Evolutionary conservation across 1,139 yeast genomes (phyloP).

Genomic region (Candida smagusa): DNA sequence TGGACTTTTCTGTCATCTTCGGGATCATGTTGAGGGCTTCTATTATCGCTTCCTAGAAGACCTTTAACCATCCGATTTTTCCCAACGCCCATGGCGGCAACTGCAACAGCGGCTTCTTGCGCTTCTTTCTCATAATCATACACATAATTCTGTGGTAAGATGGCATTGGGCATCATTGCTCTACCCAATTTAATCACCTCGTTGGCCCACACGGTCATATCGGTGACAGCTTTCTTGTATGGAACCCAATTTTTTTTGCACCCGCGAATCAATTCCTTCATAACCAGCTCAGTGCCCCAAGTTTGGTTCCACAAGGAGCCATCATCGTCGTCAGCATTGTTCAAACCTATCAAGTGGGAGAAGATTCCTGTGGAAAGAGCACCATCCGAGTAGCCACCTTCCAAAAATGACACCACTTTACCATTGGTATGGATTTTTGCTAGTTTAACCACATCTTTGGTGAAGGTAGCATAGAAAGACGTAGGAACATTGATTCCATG

Average conservation of each 20-base stretch:
- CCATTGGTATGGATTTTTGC: constrained; percentile 63
- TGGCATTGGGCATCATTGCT: constrained; percentile 61
- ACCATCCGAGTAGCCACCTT: constrained; percentile 87
- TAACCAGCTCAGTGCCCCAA: constrained; percentile 62
- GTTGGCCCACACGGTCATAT: constrained; percentile 61
- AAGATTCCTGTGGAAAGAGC: constrained; percentile 80
- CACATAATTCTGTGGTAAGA: constrained; percentile 38
- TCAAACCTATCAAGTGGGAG: constrained; percentile 69
- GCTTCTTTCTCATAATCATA: constrained; percentile 23
- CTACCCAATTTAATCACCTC: constrained; percentile 68
- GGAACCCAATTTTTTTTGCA: constrained; percentile 69
- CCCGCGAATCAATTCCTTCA: constrained; percentile 66
- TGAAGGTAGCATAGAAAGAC: constrained; percentile 69
- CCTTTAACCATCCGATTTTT: constrained; percentile 32
- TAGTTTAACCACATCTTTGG: constrained; percentile 66
- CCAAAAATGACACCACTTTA: constrained; percentile 66
- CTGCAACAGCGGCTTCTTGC: constrained; percentile 7
- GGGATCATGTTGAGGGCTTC: constrained; percentile 26
- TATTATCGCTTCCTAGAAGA: constrained; percentile 17
- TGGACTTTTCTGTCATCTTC: constrained; percentile 27
- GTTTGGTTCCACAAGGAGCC: constrained; percentile 57
- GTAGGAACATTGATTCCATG: constrained; percentile 85
- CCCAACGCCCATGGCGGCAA: constrained; percentile 7
- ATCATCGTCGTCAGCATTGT: constrained; percentile 42
- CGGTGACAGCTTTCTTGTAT: constrained; percentile 44